Evolutionary conservation across 108 stramenopile genomes (phyloP), one percentile per base, ranked within the genome.

Genomic region (Aurantiochytrium sp.): DNA sequence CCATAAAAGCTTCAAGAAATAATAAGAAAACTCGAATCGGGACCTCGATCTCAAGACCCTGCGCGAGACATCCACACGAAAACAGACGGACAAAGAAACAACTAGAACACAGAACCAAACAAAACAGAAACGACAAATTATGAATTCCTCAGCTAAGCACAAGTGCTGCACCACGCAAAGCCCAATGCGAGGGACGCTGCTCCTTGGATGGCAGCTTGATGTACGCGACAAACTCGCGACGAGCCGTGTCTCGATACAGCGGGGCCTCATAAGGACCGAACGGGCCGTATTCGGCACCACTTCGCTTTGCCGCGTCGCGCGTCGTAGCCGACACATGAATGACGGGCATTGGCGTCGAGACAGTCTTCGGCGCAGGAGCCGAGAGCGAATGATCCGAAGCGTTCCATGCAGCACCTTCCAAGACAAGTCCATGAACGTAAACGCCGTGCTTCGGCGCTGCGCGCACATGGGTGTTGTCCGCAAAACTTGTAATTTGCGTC

Each of bases 391-490:
- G 28, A 3, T 90, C 93, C 5, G 44, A 28, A 44, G 58, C 60
- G 83, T 89, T 60, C 92, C 92, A 92, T 8, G 88, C 88, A n/a
- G 93, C 93, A 29, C 93, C 93, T 10, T 93, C 92, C 87, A 93
- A 6, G 35, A 87, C 88, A 5, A 93, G 72, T 6, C 93, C 93
- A 60, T 90, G 59, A 21, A 92, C 88, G 76, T 90, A 92, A 57
- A 83, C 90, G 55, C 91, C 91, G 35, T 91, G 90, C 45, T 89
- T 88, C 5, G 93, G 93, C 43, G 72, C 49, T 4, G 21, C 35
- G 12, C 29, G n/a, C 19, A 92, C 87, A 5, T 88, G 90, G 25
- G 88, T 91, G 14, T 18, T 60, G 4, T 58, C 53, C 42, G 87
- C 35, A 87, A 73, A 87, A 58, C 89, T 88, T 5, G 92, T 91